Conservation (phyloP, 1,284 basidiomycete genomes). For the Fistulinella cinereoalba region DNA sequence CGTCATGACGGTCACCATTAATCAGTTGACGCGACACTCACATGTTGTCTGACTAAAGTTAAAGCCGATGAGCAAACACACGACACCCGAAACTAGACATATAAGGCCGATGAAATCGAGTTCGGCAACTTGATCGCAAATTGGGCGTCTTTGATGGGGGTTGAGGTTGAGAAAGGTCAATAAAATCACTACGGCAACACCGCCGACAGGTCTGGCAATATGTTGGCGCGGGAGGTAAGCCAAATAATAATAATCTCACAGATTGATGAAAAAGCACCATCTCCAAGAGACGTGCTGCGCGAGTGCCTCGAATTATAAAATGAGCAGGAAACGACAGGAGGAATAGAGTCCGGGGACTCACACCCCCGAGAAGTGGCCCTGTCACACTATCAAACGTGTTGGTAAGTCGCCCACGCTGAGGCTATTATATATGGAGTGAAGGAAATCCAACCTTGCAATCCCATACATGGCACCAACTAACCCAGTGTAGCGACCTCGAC, state of each 20-base stretch:
- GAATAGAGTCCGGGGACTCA: slow-evolving; percentile 34
- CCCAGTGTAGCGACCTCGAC: slow-evolving; percentile 48
- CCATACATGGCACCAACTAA: background rate
- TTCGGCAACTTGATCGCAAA: slow-evolving; percentile 58
- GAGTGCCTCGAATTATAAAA: slow-evolving; percentile 48
- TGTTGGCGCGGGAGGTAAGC: slow-evolving; percentile 1
- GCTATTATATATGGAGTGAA: background rate
- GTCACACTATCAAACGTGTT: slow-evolving; percentile 49
- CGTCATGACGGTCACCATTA: no score
- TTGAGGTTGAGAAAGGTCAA: slow-evolving; percentile 85
- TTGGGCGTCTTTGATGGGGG: slow-evolving; percentile 56
- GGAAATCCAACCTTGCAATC: slow-evolving; percentile 55
- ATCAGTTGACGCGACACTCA: slow-evolving; percentile 31
- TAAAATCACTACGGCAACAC: slow-evolving; percentile 65
- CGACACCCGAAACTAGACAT: slow-evolving; percentile 71
- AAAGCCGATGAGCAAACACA: slow-evolving; percentile 84
- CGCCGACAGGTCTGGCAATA: slow-evolving; percentile 74
- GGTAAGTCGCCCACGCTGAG: background rate
- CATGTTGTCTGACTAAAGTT: slow-evolving; percentile 69
- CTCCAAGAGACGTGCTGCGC: slow-evolving; percentile 73
- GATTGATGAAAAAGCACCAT: slow-evolving; percentile 78
- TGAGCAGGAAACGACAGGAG: background rate
- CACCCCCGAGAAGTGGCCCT: slow-evolving; percentile 74
- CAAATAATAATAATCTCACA: slow-evolving; percentile 40
- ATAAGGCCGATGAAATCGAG: slow-evolving; percentile 79